A percentile compares a stretch with the other conserved stretches of the same genome.
phyloP scores from a whole-genome alignment of 2,329 filamentous ascomycete genomes.

The Microdochium trichocladiopsis region DNA sequence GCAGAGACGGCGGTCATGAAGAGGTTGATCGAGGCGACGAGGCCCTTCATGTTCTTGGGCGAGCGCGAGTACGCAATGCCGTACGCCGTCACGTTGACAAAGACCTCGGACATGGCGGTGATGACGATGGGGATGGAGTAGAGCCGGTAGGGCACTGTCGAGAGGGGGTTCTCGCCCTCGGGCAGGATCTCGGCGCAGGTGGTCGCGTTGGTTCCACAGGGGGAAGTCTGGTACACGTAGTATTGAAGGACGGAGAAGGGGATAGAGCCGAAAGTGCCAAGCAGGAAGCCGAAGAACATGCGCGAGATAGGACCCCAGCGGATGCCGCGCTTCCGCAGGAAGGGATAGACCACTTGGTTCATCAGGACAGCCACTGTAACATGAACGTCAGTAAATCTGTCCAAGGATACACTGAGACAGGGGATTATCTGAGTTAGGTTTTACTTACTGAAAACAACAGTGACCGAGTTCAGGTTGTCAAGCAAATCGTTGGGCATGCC shows the following conservation, averaged over 20 bases:
- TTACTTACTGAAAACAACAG: slow-evolving; percentile 25
- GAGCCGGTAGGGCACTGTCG: slow-evolving; percentile 5
- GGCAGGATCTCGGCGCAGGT: slow-evolving; percentile 18
- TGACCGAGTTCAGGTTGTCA: slow-evolving; percentile 34
- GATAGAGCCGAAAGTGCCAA: background rate
- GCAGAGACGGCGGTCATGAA: slow-evolving; percentile 65
- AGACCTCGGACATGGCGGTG: slow-evolving; percentile 44
- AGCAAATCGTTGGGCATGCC: slow-evolving; percentile 35
- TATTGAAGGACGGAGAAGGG: background rate
- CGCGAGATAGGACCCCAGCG: background rate
- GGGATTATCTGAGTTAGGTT: slow-evolving; percentile 6
- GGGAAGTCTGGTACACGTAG: background rate
- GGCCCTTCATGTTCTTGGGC: slow-evolving; percentile 71
- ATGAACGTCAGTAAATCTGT: slow-evolving; percentile 20
- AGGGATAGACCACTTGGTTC: background rate
- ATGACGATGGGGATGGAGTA: slow-evolving; percentile 38
- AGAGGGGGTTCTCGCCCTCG: slow-evolving; percentile 9
- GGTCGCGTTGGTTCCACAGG: slow-evolving; percentile 12
- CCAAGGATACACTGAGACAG: slow-evolving; percentile 19
- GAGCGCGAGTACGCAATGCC: slow-evolving; percentile 76
- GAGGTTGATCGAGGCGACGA: slow-evolving; percentile 64
- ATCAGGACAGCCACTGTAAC: slow-evolving; percentile 6
- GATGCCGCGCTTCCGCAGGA: background rate
- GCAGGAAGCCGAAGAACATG: slow-evolving; percentile 1
- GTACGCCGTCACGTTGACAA: slow-evolving; percentile 53